A percentile compares a stretch with the other conserved stretches of the same genome.
These are phyloP conservation scores for Lithospermum erythrorhizon DNA, from an alignment of 257 asterid species.

Conservation along the genomic window DNA sequence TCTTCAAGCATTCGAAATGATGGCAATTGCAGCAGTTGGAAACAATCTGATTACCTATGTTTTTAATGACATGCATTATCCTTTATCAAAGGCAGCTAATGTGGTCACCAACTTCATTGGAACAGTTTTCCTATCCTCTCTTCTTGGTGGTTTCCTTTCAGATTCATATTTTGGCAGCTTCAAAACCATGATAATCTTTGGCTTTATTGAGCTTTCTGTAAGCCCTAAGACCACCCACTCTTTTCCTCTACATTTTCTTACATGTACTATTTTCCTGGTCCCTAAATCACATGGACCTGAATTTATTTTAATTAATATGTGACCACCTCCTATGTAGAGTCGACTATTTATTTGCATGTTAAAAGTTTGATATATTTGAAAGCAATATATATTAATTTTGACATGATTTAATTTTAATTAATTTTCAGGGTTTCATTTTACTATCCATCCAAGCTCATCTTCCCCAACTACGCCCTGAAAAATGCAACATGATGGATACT, in stretches of 20 bases:
- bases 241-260: not conserved
- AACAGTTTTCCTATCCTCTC: conserved; percentile 58
- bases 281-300: too few species aligned
- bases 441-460: conserved; percentile 56
- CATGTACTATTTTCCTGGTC: too few species aligned
- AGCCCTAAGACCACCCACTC: not conserved
- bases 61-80: conserved; percentile 63
- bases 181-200: conserved; percentile 63
- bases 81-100: conserved; percentile 58
- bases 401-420: not conserved
- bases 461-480: conserved; percentile 33
- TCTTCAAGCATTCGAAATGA: conserved; percentile 64
- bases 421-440: conserved; percentile 43
- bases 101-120: conserved; percentile 76
- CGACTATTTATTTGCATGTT: too few species aligned
- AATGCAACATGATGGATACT: conserved; percentile 21
- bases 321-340: too few species aligned
- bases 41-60: conserved; percentile 63
- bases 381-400: not conserved
- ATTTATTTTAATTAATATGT: too few species aligned
- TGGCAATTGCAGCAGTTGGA: conserved; percentile 78
- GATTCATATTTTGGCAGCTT: conserved; percentile 72
- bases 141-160: conserved; percentile 65
- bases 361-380: too few species aligned
- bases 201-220: conserved; percentile 61